Conservation (phyloP, 108 stramenopile genomes). For the Skeletonema costatum region DNA sequence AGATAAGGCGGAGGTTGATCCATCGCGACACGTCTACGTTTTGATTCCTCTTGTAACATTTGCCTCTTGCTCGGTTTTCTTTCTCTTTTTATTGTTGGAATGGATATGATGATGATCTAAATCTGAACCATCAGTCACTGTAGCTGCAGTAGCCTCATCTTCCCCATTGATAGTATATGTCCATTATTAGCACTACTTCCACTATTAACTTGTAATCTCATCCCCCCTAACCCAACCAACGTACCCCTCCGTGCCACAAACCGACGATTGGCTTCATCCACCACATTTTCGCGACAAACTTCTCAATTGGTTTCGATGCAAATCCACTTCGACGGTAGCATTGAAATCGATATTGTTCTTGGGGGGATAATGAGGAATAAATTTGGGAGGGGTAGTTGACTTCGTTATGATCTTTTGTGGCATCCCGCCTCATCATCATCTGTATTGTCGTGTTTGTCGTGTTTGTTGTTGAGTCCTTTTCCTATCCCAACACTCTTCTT, state of each 20-base stretch:
- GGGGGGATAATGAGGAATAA: constrained; percentile 20
- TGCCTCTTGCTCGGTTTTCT: constrained; percentile 35
- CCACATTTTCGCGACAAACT: constrained; percentile 37
- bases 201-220: background rate
- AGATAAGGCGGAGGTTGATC: constrained; percentile 36
- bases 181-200: background rate
- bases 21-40: constrained; percentile 36
- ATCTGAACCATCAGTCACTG: constrained; percentile 20
- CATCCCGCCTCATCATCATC: background rate
- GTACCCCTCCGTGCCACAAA: constrained; percentile 19
- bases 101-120: background rate
- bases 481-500: background rate
- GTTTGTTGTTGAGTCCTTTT: background rate
- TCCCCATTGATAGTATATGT: background rate
- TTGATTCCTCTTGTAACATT: constrained; percentile 42
- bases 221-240: constrained; percentile 24
- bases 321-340: constrained; percentile 53
- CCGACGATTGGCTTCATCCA: constrained; percentile 29
- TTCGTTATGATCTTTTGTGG: background rate
- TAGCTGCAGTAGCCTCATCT: background rate
- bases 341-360: constrained; percentile 47
- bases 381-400: constrained; percentile 7
- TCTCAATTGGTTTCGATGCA: constrained; percentile 32
- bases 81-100: constrained; percentile 11
- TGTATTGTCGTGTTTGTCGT: background rate